Conservation (phyloP, 2,329 filamentous ascomycete genomes). For the Calonectria pauciramosa region DNA sequence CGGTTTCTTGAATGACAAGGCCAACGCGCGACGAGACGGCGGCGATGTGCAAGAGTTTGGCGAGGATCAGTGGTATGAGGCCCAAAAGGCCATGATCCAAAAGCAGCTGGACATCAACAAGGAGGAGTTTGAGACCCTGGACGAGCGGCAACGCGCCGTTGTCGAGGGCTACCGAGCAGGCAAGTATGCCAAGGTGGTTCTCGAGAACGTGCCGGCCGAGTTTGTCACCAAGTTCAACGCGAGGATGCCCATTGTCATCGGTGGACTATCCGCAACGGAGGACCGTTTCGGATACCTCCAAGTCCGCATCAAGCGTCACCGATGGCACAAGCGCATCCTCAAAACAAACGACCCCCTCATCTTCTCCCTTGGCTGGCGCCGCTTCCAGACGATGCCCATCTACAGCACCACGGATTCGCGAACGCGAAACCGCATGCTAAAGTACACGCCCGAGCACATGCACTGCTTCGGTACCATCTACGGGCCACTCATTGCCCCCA, state of each 20-base stretch:
- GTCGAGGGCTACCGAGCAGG: slow-evolving; percentile 94
- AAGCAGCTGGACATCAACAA: slow-evolving; percentile 98
- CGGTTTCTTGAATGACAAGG: slow-evolving; percentile 92
- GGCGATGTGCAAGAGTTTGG: slow-evolving; percentile 85
- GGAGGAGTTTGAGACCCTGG: slow-evolving; percentile 89
- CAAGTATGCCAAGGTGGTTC: slow-evolving; percentile 91
- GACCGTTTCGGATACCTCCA: slow-evolving; percentile 97
- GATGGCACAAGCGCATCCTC: slow-evolving; percentile 99
- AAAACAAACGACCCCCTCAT: slow-evolving; percentile 99
- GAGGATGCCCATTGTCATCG: slow-evolving; percentile 86
- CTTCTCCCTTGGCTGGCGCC: slow-evolving; percentile 95
- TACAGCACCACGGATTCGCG: slow-evolving; percentile 97
- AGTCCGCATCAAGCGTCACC: slow-evolving; percentile 94
- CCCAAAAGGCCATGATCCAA: slow-evolving; percentile 93
- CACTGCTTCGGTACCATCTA: slow-evolving; percentile 98
- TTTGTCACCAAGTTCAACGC: slow-evolving; percentile 88
- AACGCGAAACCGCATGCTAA: slow-evolving; percentile 96
- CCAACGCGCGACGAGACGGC: slow-evolving; percentile 78
- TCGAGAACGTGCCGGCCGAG: slow-evolving; percentile 91
- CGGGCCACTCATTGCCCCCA: slow-evolving; percentile 93
- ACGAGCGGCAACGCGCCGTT: slow-evolving; percentile 83
- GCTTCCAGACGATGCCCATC: slow-evolving; percentile 92
- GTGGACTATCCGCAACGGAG: slow-evolving; percentile 93
- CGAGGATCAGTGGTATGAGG: slow-evolving; percentile 99
- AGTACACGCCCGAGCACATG: slow-evolving; percentile 99